These are phyloP conservation scores for Scleroderma bovista DNA, from an alignment of 768 basidiomycete species.

Conservation along the genomic window DNA sequence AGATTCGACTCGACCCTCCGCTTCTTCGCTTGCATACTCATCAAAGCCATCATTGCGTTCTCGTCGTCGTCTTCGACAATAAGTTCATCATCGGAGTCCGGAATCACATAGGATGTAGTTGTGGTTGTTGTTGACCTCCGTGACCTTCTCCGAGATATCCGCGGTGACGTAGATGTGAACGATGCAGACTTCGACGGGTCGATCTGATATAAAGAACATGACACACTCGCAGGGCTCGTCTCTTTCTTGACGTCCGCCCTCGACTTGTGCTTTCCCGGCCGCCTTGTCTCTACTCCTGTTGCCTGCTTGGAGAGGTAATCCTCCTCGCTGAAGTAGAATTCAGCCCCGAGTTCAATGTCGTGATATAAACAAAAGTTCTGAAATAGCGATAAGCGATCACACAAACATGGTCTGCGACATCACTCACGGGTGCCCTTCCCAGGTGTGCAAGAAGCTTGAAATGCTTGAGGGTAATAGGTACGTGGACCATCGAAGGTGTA, in stretches of 20 bases:
- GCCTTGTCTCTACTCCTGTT: conserved; percentile 18
- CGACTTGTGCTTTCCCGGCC: conserved; percentile 16
- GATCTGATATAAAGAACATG: conserved; percentile 17
- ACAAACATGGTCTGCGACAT: not conserved
- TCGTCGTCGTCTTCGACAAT: conserved; percentile 37
- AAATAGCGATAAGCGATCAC: not conserved
- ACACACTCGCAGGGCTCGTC: conserved; percentile 25
- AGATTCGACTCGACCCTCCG: conserved; percentile 39
- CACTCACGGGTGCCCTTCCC: conserved; percentile 53
- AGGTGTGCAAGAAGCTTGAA: conserved; percentile 70
- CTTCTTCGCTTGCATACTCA: conserved; percentile 30
- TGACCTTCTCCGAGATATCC: conserved; percentile 46
- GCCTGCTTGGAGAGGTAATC: conserved; percentile 49
- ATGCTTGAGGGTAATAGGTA: conserved; percentile 72
- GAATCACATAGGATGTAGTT: conserved; percentile 57
- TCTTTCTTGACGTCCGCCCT: conserved; percentile 41
- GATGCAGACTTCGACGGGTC: conserved; percentile 11
- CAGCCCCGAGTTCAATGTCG: conserved; percentile 59
- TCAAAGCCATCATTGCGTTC: conserved; percentile 25
- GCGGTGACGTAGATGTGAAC: conserved; percentile 15
- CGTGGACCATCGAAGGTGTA: conserved; percentile 29
- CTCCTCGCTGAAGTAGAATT: conserved; percentile 65
- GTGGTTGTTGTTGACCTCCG: conserved; percentile 49
- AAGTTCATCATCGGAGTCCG: conserved; percentile 68
- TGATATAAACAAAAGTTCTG: conserved; percentile 52